Base-by-base conservation (phyloP, 1,284 basidiomycete species). In the Paramarasmius palmivorus region DNA sequence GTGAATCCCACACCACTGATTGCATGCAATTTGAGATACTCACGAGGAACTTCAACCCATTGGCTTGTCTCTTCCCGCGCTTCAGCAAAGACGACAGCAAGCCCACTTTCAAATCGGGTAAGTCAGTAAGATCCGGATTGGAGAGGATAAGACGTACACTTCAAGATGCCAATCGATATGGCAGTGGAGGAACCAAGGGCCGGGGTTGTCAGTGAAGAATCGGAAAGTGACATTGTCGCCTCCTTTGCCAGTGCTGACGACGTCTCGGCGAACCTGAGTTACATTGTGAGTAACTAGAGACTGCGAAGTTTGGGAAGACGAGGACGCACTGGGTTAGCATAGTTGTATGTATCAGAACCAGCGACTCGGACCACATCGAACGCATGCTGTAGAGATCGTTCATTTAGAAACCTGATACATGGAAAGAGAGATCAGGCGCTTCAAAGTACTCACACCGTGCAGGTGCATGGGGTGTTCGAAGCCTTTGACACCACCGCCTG, bases 391-490 rank as follows among this genome's bases (percentile, higher is more conserved):
- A 35, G 22, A 19, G 12, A 20, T 29, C 14, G 34, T 38, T 3
- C 14, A 20, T 15, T 3, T n/a, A 25, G 47, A 42, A 42, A 34
- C 36, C 19, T 34, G 15, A 17, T 8, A n/a, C n/a, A 22, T 44
- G 23, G 12, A 38, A 22, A 36, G 50, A 25, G 20, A 23, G 17
- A n/a, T 20, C 29, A 6, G 29, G 44, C n/a, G n/a, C n/a, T n/a
- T n/a, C n/a, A n/a, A n/a, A n/a, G 8, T 22, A 65, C 71, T 17
- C 61, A 76, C 70, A 50, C 76, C 74, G 41, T 79, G 77, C 23
- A 79, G 61, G 34, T 50, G 45, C 40, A 56, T 49, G 14, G 36
- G n/a, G 59, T 68, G 56, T 49, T 8, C 68, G n/a, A 29, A 65
- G 25, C 67, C 64, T 35, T 64, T 66, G 34, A 63, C 57, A 3